Evolutionary conservation across 257 asterid species (phyloP), one percentile per base, ranked within the genome.

Genomic region (Solanum sejunctum): DNA sequence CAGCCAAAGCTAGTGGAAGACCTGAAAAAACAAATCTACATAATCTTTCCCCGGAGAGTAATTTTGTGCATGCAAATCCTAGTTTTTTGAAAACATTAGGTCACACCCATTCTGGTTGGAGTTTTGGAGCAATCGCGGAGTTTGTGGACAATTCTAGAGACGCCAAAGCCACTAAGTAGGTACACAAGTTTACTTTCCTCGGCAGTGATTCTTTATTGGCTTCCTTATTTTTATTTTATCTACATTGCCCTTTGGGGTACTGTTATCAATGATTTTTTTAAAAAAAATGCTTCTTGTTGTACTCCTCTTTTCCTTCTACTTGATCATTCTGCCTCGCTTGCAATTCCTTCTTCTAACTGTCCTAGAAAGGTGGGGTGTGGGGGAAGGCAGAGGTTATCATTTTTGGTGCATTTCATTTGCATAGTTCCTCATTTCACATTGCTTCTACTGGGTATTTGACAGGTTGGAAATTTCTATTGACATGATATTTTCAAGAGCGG

Each of bases 101-200:
- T 85, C 98, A 94, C 73, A 89, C 95, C 17, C 98, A 94, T 88
- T 94, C 98, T 61, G 86, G 96, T 86, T 94, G 98, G 97, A 91
- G 90, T 81, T 94, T 93, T 90, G 98, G 98, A 77, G 98, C 97
- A 85, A 89, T 94, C 84, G 98, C 98, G 32, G 98, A 94, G 90
- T 91, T 94, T 75, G 92, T 94, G 82, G 98, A 94, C 89, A 94
- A 93, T 87, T 88, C 98, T 66, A 90, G 94, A 88, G 98, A 94
- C 82, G 98, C 98, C 79, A 92, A 91, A 88, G 92, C 98, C 10
- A 92, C 94, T 55, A 89, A 87, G 98, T 94, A 89, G 78, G 95
- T 73, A 39, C 58, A 84, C 32, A 77, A 60, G 78, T 58, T 85
- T 54, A 84, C 86, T 87, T 84, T 75, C 20, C 56, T 58, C 26